Evolutionary conservation across 305 asterid species (phyloP), one percentile per base, ranked within the genome.

Genomic region (Euphrasia arctica): DNA sequence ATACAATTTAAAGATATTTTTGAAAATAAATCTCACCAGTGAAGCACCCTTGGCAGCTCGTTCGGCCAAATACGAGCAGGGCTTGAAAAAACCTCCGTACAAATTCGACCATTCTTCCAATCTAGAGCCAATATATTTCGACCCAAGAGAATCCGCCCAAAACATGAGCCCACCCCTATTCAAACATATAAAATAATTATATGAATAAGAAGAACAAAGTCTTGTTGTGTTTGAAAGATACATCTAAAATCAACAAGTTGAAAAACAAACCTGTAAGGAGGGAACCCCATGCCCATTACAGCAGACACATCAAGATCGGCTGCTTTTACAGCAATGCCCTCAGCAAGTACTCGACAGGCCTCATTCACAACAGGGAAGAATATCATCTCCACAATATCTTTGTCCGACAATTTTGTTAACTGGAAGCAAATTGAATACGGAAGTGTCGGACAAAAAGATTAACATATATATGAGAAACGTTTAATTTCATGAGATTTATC

Each of bases 221-320:
- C 27, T 13, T 18, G 12, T 0, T 22, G 14, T 0, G 8, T 29
- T 62, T 9, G 9, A 27, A 58, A 9, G 32, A 34, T 15, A 27
- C n/a, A 28, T 41, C 25, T 22, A 7, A 9, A 58, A 69, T 54
- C n/a, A 18, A 64, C 9, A 66, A 0, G 15, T 18, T 41, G 58
- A 58, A 39, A 39, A 8, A 42, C 77, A 2, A 62, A 92, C 99
- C 99, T 86, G 89, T 91, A 94, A 58, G 97, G 92, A 8, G 99
- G 97, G 72, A 88, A 94, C 12, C 99, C 99, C 99, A 94, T 91
- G 74, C 99, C 99, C 99, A 91, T 91, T 58, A 94, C 89, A 52
- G 90, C 86, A 58, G 99, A 75, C 41, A 94, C 80, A 85, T 94
- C 99, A 5, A 94, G 92, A 79, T 90, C 99, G 2, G 96, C 80